Percentiles rank a stretch among this genome's conserved stretches.
Conservation (phyloP, 2,329 filamentous ascomycete species). For the Pyricularia sp. region DNA sequence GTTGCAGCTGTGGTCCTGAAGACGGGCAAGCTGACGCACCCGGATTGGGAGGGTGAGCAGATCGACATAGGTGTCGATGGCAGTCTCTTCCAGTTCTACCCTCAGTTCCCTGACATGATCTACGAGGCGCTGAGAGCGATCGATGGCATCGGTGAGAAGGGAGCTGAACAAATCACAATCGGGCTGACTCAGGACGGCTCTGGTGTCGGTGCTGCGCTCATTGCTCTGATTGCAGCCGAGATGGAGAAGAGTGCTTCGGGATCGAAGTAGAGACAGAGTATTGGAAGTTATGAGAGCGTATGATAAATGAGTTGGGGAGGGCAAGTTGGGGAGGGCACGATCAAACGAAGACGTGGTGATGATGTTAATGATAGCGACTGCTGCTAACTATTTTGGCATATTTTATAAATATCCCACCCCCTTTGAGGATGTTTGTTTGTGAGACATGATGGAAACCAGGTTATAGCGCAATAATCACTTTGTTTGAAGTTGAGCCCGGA, state of each 20-base stretch:
- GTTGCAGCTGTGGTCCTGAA: conserved; percentile 78
- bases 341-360: background rate
- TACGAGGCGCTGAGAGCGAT: conserved; percentile 71
- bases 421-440: background rate
- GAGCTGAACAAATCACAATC: conserved; percentile 82
- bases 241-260: conserved; percentile 38
- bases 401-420: background rate
- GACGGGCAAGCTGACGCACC: conserved; percentile 58
- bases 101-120: conserved; percentile 81
- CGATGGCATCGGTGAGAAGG: conserved; percentile 64
- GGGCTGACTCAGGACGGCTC: conserved; percentile 96
- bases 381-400: background rate
- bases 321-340: background rate
- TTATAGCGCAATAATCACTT: background rate
- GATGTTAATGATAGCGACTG: background rate
- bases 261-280: conserved; percentile 6
- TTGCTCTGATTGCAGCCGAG: conserved; percentile 77
- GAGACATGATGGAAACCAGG: background rate
- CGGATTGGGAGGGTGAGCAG: conserved; percentile 54
- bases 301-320: background rate
- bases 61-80: conserved; percentile 91
- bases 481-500: background rate
- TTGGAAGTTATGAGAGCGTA: background rate
- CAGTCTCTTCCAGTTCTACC: conserved; percentile 91
- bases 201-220: conserved; percentile 89